A percentile compares a stretch with the other conserved stretches of the same genome.
These are phyloP conservation scores for Lodderomyces beijingensis DNA, from an alignment of 1,139 yeast species.

Conservation along the genomic window DNA sequence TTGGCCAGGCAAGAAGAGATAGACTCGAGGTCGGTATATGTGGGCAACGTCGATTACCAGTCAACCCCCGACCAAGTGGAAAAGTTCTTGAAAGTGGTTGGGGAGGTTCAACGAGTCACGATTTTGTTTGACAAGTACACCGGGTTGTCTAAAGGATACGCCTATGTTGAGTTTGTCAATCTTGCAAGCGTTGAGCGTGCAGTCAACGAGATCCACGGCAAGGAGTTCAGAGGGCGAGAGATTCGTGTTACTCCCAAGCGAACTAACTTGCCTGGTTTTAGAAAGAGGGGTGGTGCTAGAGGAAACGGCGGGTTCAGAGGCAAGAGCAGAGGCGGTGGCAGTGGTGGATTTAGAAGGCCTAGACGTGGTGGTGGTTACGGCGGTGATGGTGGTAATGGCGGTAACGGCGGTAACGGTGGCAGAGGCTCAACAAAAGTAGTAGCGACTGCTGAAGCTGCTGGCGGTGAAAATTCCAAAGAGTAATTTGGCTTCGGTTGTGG, in stretches of 20 bases:
- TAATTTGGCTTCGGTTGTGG: no score
- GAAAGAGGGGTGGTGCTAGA: slow-evolving; percentile 20
- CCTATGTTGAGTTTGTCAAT: slow-evolving; percentile 37
- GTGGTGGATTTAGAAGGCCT: slow-evolving; percentile 19
- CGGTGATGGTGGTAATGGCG: slow-evolving; percentile 13
- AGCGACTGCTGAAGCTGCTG: no score
- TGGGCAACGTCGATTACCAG: slow-evolving; percentile 42
- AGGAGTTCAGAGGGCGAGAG: slow-evolving; percentile 33
- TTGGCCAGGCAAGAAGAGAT: slow-evolving; percentile 30
- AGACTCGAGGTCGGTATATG: slow-evolving; percentile 38
- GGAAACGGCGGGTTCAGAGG: slow-evolving; percentile 23
- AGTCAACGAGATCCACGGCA: slow-evolving; percentile 32
- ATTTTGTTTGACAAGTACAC: slow-evolving; percentile 35
- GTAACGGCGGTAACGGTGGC: slow-evolving; percentile 9
- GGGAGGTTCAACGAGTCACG: slow-evolving; percentile 36
- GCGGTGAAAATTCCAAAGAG: no score
- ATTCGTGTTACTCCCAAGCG: slow-evolving; percentile 35
- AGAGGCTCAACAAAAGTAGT: no score
- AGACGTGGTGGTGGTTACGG: slow-evolving; percentile 15
- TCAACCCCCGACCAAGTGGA: slow-evolving; percentile 43
- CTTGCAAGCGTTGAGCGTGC: slow-evolving; percentile 29
- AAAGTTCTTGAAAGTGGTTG: slow-evolving; percentile 30
- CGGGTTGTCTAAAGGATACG: slow-evolving; percentile 45
- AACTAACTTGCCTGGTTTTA: slow-evolving; percentile 36
- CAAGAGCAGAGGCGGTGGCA: slow-evolving; percentile 16